Evolutionary conservation across 257 asterid genomes (phyloP), one percentile per base, ranked within the genome.

Genomic region (Echium plantagineum): DNA sequence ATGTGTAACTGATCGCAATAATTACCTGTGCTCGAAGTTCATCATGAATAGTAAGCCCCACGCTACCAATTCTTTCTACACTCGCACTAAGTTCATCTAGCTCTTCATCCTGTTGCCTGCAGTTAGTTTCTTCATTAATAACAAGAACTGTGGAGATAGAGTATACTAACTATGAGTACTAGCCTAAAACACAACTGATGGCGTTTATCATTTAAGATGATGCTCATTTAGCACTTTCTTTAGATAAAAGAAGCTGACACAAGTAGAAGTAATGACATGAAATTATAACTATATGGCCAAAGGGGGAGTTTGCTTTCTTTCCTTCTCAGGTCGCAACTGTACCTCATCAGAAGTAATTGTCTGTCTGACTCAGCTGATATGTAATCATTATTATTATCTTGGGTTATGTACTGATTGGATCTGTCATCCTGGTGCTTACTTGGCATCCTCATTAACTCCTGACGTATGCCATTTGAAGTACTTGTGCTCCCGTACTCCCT

Each of bases 11-110:
- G 49, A 2, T 0, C 13, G 17, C n/a, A 59, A 56, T 15, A 38
- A 52, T 58, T 74, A 86, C 99, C 81, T 93, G 99, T 42, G 94
- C 83, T 65, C 77, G 89, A 67, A 93, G 94, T 78, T 93, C 99
- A 66, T 93, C 99, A 28, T 89, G 99, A 78, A 93, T 89, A 3
- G 99, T 93, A 59, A 89, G 97, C 69, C 99, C 95, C 70, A 93
- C 94, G 20, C 83, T 90, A 63, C 98, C 99, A 69, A 93, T 84
- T 80, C 95, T 83, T 71, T 78, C 85, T 47, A 89, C 94, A 57
- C 95, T 89, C 57, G 81, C 89, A 74, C 97, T 89, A 65, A 93
- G 86, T 77, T 84, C 97, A 65, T 60, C 65, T 56, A 65, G 55
- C 58, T 74, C 66, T 16, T 62, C 63, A 58, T 74, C 74, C 70